Evolutionary conservation across 2,329 filamentous ascomycete species (phyloP).

Genomic region (Fusarium kyushuense): DNA sequence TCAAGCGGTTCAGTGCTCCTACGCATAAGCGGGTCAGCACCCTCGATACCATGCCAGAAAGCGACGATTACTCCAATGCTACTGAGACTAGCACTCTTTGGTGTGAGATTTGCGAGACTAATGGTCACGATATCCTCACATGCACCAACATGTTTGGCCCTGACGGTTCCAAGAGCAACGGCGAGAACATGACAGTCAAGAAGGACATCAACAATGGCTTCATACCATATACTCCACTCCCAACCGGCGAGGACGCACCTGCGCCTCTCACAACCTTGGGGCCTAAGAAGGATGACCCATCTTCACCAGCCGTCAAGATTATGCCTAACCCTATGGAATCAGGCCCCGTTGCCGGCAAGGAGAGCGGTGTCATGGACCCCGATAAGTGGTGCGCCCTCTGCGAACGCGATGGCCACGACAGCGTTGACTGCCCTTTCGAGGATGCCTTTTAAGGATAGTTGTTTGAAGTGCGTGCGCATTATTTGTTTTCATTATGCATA

Average conservation of each 20-base stretch:
- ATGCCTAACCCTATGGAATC: conserved; percentile 73
- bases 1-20: conserved; percentile 63
- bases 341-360: conserved; percentile 80
- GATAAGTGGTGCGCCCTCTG: conserved; percentile 98
- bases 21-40: conserved; percentile 65
- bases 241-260: conserved; percentile 62
- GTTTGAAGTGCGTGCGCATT: neutral
- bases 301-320: conserved; percentile 59
- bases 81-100: conserved; percentile 81
- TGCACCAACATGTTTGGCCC: conserved; percentile 89
- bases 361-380: conserved; percentile 81
- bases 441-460: conserved; percentile 72
- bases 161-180: conserved; percentile 53
- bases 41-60: conserved; percentile 77
- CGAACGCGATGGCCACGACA: conserved; percentile 95
- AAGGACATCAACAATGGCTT: conserved; percentile 54
- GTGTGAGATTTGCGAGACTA: conserved; percentile 96
- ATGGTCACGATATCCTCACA: conserved; percentile 91
- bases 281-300: conserved; percentile 56
- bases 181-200: conserved; percentile 51
- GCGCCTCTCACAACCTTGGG: conserved; percentile 67
- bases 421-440: conserved; percentile 93
- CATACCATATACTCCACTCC: conserved; percentile 52
- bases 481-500: conserved; percentile 23
- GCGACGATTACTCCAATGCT: conserved; percentile 74